Evolutionary conservation across 371 early-diverging fungal genomes (phyloP), one percentile per base, ranked within the genome.

Genomic region (Rhizopus sp.): DNA sequence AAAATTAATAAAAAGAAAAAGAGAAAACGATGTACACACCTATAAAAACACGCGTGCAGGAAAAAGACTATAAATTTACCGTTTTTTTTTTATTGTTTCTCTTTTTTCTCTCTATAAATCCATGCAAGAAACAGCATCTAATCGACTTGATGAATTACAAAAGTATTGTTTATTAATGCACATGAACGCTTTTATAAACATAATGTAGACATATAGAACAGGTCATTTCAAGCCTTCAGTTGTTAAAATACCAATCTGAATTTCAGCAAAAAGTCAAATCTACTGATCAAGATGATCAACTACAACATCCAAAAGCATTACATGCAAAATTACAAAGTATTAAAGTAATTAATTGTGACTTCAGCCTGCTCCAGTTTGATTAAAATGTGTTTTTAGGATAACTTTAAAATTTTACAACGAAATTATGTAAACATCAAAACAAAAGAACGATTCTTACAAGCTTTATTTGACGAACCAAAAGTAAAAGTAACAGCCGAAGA

Each of bases 401-500:
- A 54, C 12, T 38, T 51, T 38, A 34, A 54, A 9, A 30, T 7
- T 29, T 10, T 60, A 1, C 33, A 33, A 6, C 5, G 41, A 40
- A 49, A 40, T 6, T 54, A 48, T 42, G 9, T 46, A 15, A 32
- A 53, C 3, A 10, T 30, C 5, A 38, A 45, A 17, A 23, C 60
- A 3, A 52, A 53, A 47, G 39, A 52, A 47, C 45, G 46, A n/a
- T 47, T 59, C 23, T 16, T 59, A 8, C 47, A 59, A n/a, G 46
- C 13, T 23, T 32, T 59, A n/a, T 47, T 59, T 31, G 53, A 59
- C 13, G 53, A 53, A n/a, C 52, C 60, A 39, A 53, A 53, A 12
- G n/a, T 53, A 2, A 35, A 37, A 12, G 34, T 59, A 30, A 33
- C 16, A 4, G 40, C 16, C 13, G 44, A 42, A 15, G 44, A 42